Percentiles rank a stretch among this genome's conserved stretches.
phyloP scores from a whole-genome alignment of 2,329 filamentous ascomycete genomes.

The Hypoxylon sp. region DNA sequence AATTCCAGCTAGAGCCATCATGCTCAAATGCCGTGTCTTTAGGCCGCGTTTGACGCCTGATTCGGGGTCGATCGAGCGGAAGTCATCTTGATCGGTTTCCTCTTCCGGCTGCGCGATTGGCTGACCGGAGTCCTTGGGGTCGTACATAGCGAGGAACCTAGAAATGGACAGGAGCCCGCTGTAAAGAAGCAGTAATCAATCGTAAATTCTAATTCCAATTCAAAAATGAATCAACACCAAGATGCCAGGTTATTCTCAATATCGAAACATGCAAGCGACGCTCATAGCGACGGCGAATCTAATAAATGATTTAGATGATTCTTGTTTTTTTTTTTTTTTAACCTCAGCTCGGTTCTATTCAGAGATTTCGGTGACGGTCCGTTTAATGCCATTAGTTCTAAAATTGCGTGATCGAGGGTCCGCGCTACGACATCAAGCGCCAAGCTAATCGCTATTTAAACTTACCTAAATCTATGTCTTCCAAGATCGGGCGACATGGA shows the following conservation, averaged over 20 bases:
- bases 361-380: slow-evolving; percentile 21
- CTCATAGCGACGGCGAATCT: slow-evolving; percentile 8
- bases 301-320: not conserved
- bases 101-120: slow-evolving; percentile 21
- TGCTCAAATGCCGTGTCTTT: slow-evolving; percentile 74
- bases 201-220: not conserved
- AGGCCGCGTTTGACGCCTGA: slow-evolving; percentile 78
- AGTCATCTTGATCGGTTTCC: slow-evolving; percentile 54
- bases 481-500: slow-evolving; percentile 18
- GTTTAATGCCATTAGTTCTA: slow-evolving; percentile 21
- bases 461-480: slow-evolving; percentile 21
- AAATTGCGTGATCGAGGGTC: slow-evolving; percentile 42
- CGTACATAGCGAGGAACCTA: slow-evolving; percentile 24
- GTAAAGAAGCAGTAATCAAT: not conserved
- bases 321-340: not conserved
- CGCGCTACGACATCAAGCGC: slow-evolving; percentile 18
- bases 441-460: slow-evolving; percentile 25
- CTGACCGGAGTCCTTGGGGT: slow-evolving; percentile 32
- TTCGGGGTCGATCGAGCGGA: slow-evolving; percentile 68
- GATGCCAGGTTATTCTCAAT: not conserved
- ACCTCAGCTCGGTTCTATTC: slow-evolving; percentile 1
- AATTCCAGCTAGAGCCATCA: slow-evolving; percentile 75
- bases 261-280: not conserved
- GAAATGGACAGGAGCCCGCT: slow-evolving; percentile 7
- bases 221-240: not conserved